Conservation (phyloP, 2,329 filamentous ascomycete genomes). For the Cordyceps javanica region DNA sequence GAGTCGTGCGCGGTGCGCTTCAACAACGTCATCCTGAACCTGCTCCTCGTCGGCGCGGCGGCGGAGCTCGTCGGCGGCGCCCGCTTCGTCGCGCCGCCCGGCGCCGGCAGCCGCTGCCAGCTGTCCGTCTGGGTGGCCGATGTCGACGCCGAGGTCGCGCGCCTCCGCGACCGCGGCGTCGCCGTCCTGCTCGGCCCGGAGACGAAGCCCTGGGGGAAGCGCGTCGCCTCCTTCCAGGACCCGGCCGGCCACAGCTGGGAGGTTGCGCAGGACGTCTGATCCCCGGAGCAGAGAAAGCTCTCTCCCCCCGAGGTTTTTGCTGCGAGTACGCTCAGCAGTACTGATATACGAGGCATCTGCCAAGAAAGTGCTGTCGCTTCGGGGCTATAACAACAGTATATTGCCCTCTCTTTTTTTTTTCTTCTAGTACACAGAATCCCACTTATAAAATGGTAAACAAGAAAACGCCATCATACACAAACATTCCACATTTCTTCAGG, state of each 20-base stretch:
- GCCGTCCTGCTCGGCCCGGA: slow-evolving; percentile 10
- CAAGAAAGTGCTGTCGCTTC: not conserved
- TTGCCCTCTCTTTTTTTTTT: not conserved
- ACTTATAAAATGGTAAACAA: not conserved
- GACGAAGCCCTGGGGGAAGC: slow-evolving; percentile 14
- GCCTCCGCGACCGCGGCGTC: slow-evolving; percentile 10
- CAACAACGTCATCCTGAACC: slow-evolving; percentile 13
- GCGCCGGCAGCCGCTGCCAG: slow-evolving; percentile 11
- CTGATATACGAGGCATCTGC: too few relatives aligned
- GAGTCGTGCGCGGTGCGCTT: slow-evolving; percentile 15
- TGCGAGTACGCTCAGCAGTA: too few relatives aligned
- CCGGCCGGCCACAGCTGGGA: slow-evolving; percentile 14
- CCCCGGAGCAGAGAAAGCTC: too few relatives aligned
- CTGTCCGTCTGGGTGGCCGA: slow-evolving; percentile 14
- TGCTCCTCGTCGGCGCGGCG: not conserved
- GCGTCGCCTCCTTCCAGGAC: slow-evolving; percentile 14
- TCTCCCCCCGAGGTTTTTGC: too few relatives aligned
- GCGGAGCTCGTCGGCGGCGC: slow-evolving; percentile 9
- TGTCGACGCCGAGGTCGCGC: slow-evolving; percentile 14
- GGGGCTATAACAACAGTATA: not conserved
- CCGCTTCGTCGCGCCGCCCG: not conserved
- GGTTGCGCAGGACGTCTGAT: slow-evolving; percentile 12
- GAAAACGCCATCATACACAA: not conserved
- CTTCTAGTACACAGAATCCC: not conserved
- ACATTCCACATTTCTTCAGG: not conserved